Percentiles rank a stretch among this genome's conserved stretches.
Conservation (phyloP, 2,329 filamentous ascomycete genomes). For the Monosporascus sp. region DNA sequence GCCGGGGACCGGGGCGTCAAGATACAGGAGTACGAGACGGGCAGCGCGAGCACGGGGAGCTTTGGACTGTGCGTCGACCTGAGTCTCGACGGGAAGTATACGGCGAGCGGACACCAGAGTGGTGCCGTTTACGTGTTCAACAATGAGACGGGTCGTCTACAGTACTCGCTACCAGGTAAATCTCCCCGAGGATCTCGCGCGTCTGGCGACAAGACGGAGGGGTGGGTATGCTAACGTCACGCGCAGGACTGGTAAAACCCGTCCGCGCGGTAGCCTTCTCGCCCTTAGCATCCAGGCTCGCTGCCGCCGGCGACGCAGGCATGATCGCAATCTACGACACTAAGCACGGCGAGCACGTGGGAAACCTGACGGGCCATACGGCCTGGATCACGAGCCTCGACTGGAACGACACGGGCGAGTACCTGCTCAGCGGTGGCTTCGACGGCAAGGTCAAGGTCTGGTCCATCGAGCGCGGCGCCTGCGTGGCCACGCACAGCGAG, state of each 20-base stretch:
- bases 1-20: slow-evolving; percentile 48
- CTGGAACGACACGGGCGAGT: slow-evolving; percentile 92
- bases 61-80: slow-evolving; percentile 88
- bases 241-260: slow-evolving; percentile 72
- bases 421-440: slow-evolving; percentile 78
- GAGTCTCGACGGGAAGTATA: slow-evolving; percentile 72
- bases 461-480: slow-evolving; percentile 77
- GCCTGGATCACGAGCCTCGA: slow-evolving; percentile 89
- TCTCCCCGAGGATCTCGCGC: slow-evolving; percentile 1
- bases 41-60: slow-evolving; percentile 64
- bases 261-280: slow-evolving; percentile 85
- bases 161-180: slow-evolving; percentile 77
- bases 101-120: slow-evolving; percentile 88
- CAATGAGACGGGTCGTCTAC: slow-evolving; percentile 78
- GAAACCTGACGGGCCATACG: slow-evolving; percentile 64
- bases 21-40: slow-evolving; percentile 80
- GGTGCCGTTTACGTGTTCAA: slow-evolving; percentile 92
- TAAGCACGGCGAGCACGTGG: slow-evolving; percentile 85
- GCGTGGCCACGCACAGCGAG: slow-evolving; percentile 91
- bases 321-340: slow-evolving; percentile 92
- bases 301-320: slow-evolving; percentile 82
- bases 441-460: slow-evolving; percentile 96
- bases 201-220: not conserved
- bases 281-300: slow-evolving; percentile 75
- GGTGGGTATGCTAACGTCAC: slow-evolving; percentile 5